phyloP scores from a whole-genome alignment of 495 filamentous ascomycete species.

The Talaromyces thailandensis region DNA sequence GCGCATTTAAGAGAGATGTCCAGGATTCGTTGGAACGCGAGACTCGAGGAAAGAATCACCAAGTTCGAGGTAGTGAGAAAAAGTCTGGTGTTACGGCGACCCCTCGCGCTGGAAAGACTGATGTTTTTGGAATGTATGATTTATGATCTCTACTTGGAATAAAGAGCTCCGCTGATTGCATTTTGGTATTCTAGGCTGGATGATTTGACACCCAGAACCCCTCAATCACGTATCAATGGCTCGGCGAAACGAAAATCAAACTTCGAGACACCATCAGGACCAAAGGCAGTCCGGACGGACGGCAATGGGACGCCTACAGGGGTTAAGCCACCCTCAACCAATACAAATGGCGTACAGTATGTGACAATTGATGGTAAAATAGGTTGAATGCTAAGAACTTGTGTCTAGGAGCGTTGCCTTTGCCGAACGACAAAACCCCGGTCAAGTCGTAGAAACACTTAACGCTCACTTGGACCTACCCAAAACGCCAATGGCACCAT shows the following conservation, averaged over 20 bases:
- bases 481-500: conserved; percentile 66
- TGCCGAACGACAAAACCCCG: conserved; percentile 62
- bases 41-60: conserved; percentile 46
- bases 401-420: conserved; percentile 53
- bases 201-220: conserved; percentile 64
- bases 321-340: conserved; percentile 15
- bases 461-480: conserved; percentile 63
- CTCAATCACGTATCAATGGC: conserved; percentile 44
- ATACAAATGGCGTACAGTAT: conserved; percentile 23
- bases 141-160: neutral
- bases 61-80: conserved; percentile 51
- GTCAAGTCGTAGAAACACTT: conserved; percentile 70
- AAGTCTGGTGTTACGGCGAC: conserved; percentile 47
- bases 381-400: conserved; percentile 12
- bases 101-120: conserved; percentile 52
- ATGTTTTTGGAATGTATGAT: conserved; percentile 79
- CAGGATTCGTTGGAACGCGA: conserved; percentile 77
- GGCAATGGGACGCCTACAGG: conserved; percentile 22
- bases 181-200: conserved; percentile 52
- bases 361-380: conserved; percentile 6
- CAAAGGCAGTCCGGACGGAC: conserved; percentile 40
- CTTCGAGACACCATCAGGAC: conserved; percentile 46
- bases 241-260: conserved; percentile 55
- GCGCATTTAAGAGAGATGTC: conserved; percentile 75
- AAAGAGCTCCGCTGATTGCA: too few species aligned